Evolutionary conservation across 1,284 basidiomycete species (phyloP), one percentile per base, ranked within the genome.

Genomic region (Microbotryum violaceum): DNA sequence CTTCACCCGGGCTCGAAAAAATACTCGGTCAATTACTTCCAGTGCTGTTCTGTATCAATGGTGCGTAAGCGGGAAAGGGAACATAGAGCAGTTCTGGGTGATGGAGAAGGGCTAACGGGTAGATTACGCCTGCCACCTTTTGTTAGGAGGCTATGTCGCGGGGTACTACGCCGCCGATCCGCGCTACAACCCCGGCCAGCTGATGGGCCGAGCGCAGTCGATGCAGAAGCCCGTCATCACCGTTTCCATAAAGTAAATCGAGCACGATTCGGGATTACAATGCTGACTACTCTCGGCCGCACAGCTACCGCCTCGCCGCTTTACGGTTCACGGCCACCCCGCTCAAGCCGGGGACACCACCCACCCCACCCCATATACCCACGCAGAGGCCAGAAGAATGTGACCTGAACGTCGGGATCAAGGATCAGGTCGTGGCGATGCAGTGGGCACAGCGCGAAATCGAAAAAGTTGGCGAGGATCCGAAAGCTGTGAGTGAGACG

Each of bases 391-490:
- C 67, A 0, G 23, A 51, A 5, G 67, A 68, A 5, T 62, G 66
- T 46, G 67, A 68, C 44, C 53, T 68, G 14, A 68, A 68, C 60
- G 67, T 62, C 54, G 67, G 62, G 4, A 23, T 68, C 33, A 68
- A 68, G 49, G 67, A 68, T 48, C 67, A 68, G 58, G 27, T 66
- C 10, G 20, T 54, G 21, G 67, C 67, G 49, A 56, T 68, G 4
- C 14, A 60, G n/a, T 68, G 67, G 67, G 48, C 66, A 1, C 54
- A 56, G 10, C n/a, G 45, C 12, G 46, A 68, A 51, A 66, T 68
- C 9, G 56, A 10, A 4, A 44, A 55, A 31, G 66, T 63, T 37
- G 67, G 67, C 6, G 64, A 64, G 2, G 64, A 68, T 29, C 49
- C 33, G 12, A 23, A 50, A 5, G 65, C 65, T 57, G 57, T 53